phyloP scores from a whole-genome alignment of 345 rosid species.

The Hypericum perforatum region DNA sequence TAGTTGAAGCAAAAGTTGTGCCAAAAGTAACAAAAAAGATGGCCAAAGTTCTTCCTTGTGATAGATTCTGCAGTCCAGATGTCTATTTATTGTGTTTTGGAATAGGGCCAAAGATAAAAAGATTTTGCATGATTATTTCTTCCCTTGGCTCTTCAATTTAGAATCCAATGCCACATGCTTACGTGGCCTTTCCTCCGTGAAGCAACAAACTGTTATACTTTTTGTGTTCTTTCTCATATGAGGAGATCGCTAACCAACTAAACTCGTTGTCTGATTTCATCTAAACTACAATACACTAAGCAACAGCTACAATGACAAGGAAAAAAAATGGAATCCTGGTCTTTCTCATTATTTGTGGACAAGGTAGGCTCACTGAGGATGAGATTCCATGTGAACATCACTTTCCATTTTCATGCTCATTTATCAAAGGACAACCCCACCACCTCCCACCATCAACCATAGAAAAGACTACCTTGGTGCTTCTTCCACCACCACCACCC shows the following conservation, averaged over 20 bases:
- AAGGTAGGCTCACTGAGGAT: constrained; percentile 16
- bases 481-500: constrained; percentile 10
- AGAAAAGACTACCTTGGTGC: constrained; percentile 1
- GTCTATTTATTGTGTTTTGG: neutral
- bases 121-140: constrained; percentile 3
- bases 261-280: too few relatives aligned
- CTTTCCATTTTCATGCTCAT: constrained; percentile 20
- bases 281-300: too few relatives aligned
- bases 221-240: neutral
- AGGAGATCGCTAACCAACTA: too few relatives aligned
- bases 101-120: constrained; percentile 5
- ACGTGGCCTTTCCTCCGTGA: neutral
- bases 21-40: too few relatives aligned
- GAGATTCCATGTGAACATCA: constrained; percentile 37
- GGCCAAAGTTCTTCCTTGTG: too few relatives aligned
- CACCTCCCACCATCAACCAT: constrained; percentile 13
- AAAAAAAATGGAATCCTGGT: too few relatives aligned
- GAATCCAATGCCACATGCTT: constrained; percentile 29
- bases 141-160: neutral
- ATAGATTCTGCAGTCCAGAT: too few relatives aligned
- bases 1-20: too few relatives aligned
- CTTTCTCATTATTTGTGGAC: neutral
- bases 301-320: too few relatives aligned
- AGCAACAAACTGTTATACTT: neutral
- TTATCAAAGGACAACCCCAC: constrained; percentile 24